Evolutionary conservation across 305 asterid genomes (phyloP), one percentile per base, ranked within the genome.

Genomic region (Andrographis paniculata): DNA sequence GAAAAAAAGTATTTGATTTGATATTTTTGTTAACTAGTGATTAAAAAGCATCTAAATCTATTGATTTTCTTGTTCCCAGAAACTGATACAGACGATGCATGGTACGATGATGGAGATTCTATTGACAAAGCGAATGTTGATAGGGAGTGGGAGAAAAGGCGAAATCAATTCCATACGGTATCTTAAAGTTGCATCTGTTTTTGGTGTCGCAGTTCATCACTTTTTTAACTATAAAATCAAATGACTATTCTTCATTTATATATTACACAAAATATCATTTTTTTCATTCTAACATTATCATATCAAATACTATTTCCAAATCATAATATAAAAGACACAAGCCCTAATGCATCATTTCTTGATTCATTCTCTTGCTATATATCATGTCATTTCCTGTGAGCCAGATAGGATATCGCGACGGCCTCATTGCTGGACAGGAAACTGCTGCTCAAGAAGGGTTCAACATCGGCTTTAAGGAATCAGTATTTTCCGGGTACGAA

Each of bases 381-480:
- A 13, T 39, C 37, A 22, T 58, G 30, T 53, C 9, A 21, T 61
- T 71, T 69, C 49, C 53, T 58, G 52, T 50, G 23, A 64, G 39
- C 56, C 44, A 84, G 95, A 62, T 82, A 18, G 94, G 95, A 61
- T 89, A 85, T 62, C 95, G 95, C 16, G 98, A 89, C 43, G 98
- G 98, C 54, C 65, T 86, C 37, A 64, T 82, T 28, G 87, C 83
- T 44, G 95, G 88, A 57, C 78, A 82, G 65, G 95, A 89, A 61
- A 72, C 80, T 50, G 76, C 94, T 15, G 82, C 76, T 12, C 98
- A 89, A 56, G 84, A 78, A 28, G 96, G 98, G 18, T 89, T 86
- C 60, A 77, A 78, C 68, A 56, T 60, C 12, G 98, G 96, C 27
- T 86, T 86, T 44, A 73, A 54, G 56, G 75, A 71, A 37, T 82